These are phyloP conservation scores for Phytopythium montanum DNA, from an alignment of 352 stramenopile genomes.

Conservation along the genomic window DNA sequence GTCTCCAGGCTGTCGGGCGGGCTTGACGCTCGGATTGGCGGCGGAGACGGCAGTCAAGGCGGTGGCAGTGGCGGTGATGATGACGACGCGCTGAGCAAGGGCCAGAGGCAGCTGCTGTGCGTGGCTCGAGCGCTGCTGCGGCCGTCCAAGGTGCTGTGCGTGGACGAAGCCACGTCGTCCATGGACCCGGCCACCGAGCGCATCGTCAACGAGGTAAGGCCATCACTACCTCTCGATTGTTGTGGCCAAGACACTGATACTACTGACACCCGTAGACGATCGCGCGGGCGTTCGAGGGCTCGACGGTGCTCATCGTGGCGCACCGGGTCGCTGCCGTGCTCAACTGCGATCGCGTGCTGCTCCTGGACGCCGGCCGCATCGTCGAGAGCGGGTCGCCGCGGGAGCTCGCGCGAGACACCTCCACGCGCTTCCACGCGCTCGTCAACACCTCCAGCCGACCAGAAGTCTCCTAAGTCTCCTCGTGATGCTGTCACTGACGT, in stretches of 20 bases:
- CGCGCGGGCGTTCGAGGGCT: slow-evolving; percentile 87
- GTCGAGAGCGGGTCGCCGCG: slow-evolving; percentile 46
- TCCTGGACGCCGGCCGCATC: slow-evolving; percentile 57
- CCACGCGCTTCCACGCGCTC: slow-evolving; percentile 45
- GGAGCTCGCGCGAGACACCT: slow-evolving; percentile 25
- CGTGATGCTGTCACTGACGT: background rate
- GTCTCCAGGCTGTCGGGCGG: slow-evolving; percentile 41
- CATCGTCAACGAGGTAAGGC: slow-evolving; percentile 58
- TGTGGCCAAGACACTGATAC: background rate
- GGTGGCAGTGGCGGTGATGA: slow-evolving; percentile 2
- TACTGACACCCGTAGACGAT: slow-evolving; percentile 59
- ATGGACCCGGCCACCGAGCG: slow-evolving; percentile 90
- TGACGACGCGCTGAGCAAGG: slow-evolving; percentile 63
- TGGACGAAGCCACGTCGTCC: slow-evolving; percentile 89
- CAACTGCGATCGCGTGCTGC: slow-evolving; percentile 86
- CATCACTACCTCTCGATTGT: background rate
- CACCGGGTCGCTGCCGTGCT: slow-evolving; percentile 96
- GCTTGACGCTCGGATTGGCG: slow-evolving; percentile 46
- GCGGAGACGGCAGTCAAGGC: background rate
- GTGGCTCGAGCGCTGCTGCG: slow-evolving; percentile 80
- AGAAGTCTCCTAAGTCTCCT: background rate
- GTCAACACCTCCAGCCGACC: slow-evolving; percentile 5
- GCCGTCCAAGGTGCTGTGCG: slow-evolving; percentile 91
- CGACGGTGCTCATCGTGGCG: slow-evolving; percentile 97
- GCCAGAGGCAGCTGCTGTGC: slow-evolving; percentile 72